Base-by-base conservation (phyloP, 768 basidiomycete genomes). In the Russula vinacea region DNA sequence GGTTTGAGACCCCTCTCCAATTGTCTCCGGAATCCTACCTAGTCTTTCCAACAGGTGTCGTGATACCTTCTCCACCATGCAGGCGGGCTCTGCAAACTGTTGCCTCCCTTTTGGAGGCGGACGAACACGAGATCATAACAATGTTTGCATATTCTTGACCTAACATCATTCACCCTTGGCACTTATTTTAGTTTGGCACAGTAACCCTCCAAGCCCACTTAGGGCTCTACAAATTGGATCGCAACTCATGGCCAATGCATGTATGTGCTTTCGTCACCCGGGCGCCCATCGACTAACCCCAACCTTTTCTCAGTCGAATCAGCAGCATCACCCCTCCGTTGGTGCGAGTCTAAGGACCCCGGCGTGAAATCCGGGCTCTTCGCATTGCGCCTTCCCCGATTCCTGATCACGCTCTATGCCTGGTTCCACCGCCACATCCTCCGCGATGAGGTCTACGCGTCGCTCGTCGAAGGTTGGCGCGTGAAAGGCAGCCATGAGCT, bases 31-130 rank as follows among this genome's bases (percentile, higher is more conserved):
- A 9, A 7, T 24, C n/a, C 22, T 24, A 60, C 56, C 64, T 11
- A 26, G 29, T 13, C 44, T 26, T 58, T 17, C 35, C 22, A 57
- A 42, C 37, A 88, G 87, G 83, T 6, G 78, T 85, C 37, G 79
- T 87, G 2, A 67, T 72, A 33, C 83, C 84, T 3, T 85, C 86
- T 2, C 86, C 86, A 1, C 81, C 86, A 0, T 86, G 84, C 64
- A 70, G 72, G 35, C 79, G 86, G n/a, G 85, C 83, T 17, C 75
- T 87, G 10, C 68, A 78, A 40, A 74, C 65, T 26, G 83, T 84
- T 1, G 78, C 80, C 1, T 74, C 79, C 0, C 72, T 74, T 5
- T 73, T 87, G 22, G 62, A 74, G 37, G 77, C 73, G 37, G 65
- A 79, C 14, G 84, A 84, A 0, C 81, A 87, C 37, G 75, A 81